phyloP scores from a whole-genome alignment of 805 yeast species.

The Metschnikowia cubensis region DNA sequence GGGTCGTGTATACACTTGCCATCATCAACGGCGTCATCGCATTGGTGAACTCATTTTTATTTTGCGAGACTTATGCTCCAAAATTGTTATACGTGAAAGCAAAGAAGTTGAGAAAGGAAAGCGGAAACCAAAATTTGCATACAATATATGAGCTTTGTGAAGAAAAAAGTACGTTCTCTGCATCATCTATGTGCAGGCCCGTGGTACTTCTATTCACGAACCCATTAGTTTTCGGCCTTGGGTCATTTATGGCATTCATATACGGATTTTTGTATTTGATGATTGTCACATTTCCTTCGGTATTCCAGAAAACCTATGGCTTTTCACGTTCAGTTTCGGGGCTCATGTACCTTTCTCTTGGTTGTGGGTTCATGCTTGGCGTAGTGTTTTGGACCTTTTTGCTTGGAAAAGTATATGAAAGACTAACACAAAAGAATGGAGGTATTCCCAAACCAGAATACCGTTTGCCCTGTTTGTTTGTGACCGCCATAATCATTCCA shows the following conservation, averaged over 20 bases:
- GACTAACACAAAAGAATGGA: conserved; percentile 24
- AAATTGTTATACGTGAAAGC: conserved; percentile 29
- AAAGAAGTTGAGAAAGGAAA: conserved; percentile 24
- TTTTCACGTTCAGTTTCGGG: conserved; percentile 30
- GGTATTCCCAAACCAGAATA: conserved; percentile 37
- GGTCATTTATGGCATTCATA: conserved; percentile 39
- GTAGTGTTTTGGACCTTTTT: conserved; percentile 28
- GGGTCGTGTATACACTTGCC: conserved; percentile 34
- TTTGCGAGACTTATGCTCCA: conserved; percentile 36
- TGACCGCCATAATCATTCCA: conserved; percentile 31
- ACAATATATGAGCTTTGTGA: conserved; percentile 36
- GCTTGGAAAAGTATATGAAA: conserved; percentile 24
- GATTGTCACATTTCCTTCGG: conserved; percentile 37
- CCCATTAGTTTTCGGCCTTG: conserved; percentile 39
- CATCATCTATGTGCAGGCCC: conserved; percentile 29
- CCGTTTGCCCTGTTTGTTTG: conserved; percentile 35
- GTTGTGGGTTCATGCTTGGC: conserved; percentile 33
- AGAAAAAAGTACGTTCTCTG: conserved; percentile 20
- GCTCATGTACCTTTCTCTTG: conserved; percentile 39
- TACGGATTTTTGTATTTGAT: conserved; percentile 41
- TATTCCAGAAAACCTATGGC: conserved; percentile 29
- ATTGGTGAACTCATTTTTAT: conserved; percentile 26
- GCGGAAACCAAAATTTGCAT: conserved; percentile 35
- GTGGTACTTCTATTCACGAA: conserved; percentile 30
- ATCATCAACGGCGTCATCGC: conserved; percentile 36